Base-by-base conservation (phyloP, 2,329 filamentous ascomycete species). In the Calonectria honghensis region DNA sequence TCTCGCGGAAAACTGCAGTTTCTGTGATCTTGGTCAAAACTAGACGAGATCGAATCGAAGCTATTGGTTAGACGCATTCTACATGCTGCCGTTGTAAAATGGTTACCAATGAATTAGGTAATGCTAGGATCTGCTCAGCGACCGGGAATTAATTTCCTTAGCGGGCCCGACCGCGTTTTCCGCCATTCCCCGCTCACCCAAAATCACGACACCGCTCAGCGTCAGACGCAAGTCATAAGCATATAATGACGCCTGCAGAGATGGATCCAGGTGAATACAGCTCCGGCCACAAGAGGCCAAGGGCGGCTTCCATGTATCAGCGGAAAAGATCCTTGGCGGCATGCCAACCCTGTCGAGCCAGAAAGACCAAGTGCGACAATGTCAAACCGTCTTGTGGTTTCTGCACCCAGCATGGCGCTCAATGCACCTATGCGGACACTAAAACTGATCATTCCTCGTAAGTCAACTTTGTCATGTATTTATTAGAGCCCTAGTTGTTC, bases 331-430 rank as follows among this genome's bases (percentile, higher is more conserved):
- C 74, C 16, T 64, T 75, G 39, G 64, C 74, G 2, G 74, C 74
- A 3, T 75, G 74, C 18, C 71, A 75, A 20, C 63, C 71, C 5
- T 75, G 74, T 41, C 54, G 74, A 32, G 35, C 68, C 16, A 65
- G 74, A 18, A 75, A 75, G 63, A 75, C 74, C 14, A 75, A 75
- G 27, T 75, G 74, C 41, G 74, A 75, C 57, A 75, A 75, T 37
- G 41, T 75, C 20, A 67, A 50, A 6, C 74, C 74, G 1, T 57
- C 29, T 9, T 75, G 74, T 37, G 74, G 74, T 6, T 76, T 76
- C 48, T 76, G 74, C 11, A 29, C 65, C 6, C 65, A 51, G 18
- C 68, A 72, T 45, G 74, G 61, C 20, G 72, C 74, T 4, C 64
- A 74, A 27, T 76, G 74, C 45, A 70, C 64, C 7, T 76, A 76